Evolutionary conservation across 2,329 filamentous ascomycete species (phyloP).

Genomic region (Pestalotiopsis sp.): DNA sequence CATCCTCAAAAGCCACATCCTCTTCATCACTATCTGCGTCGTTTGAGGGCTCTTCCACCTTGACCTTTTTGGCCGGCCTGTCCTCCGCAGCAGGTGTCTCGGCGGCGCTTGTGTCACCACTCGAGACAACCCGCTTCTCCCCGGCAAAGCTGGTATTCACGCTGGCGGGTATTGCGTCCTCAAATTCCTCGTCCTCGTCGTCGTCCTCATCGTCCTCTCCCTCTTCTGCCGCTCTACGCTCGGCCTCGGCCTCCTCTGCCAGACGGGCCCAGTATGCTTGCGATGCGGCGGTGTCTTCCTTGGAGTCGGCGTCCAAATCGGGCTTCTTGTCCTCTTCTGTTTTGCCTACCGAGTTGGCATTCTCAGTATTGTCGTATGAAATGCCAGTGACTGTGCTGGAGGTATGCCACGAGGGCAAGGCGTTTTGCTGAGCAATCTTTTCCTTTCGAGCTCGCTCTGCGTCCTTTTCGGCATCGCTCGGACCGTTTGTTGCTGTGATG

Average conservation of each 20-base stretch:
- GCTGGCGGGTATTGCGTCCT: slow-evolving; percentile 28
- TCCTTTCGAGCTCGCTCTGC: slow-evolving; percentile 68
- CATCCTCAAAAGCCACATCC: slow-evolving; percentile 51
- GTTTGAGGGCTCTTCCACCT: slow-evolving; percentile 46
- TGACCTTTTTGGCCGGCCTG: slow-evolving; percentile 53
- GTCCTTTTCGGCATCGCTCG: slow-evolving; percentile 67
- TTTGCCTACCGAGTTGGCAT: slow-evolving; percentile 33
- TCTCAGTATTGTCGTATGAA: slow-evolving; percentile 45
- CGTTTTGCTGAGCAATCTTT: slow-evolving; percentile 68
- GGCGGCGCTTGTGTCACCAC: slow-evolving; percentile 32
- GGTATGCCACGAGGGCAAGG: slow-evolving; percentile 71
- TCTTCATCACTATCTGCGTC: slow-evolving; percentile 39
- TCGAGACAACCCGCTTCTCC: slow-evolving; percentile 31
- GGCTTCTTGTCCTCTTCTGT: slow-evolving; percentile 37
- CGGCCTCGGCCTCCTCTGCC: slow-evolving; percentile 52
- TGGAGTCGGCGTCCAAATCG: slow-evolving; percentile 52
- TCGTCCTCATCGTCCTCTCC: slow-evolving; percentile 40
- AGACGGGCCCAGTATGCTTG: slow-evolving; percentile 69
- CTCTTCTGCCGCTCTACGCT: slow-evolving; percentile 49
- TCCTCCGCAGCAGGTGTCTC: slow-evolving; percentile 39
- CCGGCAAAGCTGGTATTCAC: slow-evolving; percentile 25
- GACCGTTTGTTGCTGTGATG: slow-evolving; percentile 68
- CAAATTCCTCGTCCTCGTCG: slow-evolving; percentile 36
- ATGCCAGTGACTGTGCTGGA: slow-evolving; percentile 69
- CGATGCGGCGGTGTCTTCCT: slow-evolving; percentile 61